Conservation (phyloP, 2,329 filamentous ascomycete genomes). For the Aspergillus oerlinghausenensis region DNA sequence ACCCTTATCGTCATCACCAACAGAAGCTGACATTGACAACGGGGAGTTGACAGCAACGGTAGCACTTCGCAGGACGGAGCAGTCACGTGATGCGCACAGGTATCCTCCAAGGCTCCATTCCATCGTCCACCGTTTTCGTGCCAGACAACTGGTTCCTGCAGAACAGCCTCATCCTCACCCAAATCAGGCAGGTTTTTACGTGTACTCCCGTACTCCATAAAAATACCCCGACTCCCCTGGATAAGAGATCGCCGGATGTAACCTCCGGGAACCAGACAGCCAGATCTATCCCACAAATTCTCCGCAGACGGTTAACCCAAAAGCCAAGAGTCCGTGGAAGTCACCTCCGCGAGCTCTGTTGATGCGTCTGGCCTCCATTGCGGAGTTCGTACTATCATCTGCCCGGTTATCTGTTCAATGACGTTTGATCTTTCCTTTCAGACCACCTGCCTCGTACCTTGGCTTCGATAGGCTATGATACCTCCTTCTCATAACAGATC, state of each 20-base stretch:
- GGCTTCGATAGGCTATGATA: neutral
- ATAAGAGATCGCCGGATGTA: neutral
- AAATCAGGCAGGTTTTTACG: neutral
- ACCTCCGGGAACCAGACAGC: neutral
- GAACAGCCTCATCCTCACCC: neutral
- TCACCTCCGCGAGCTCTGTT: neutral
- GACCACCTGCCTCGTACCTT: neutral
- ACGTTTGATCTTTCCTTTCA: neutral
- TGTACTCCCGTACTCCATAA: neutral
- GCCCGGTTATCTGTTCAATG: neutral
- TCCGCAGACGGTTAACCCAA: neutral
- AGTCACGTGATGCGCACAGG: neutral
- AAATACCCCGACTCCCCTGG: neutral
- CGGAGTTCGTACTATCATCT: neutral
- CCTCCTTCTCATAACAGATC: no score
- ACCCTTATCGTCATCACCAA: neutral
- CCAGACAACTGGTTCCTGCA: neutral
- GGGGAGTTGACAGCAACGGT: no score
- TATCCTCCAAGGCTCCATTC: no score
- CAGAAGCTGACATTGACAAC: neutral
- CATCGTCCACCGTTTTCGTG: no score
- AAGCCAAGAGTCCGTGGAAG: neutral
- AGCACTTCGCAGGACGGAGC: neutral
- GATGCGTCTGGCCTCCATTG: neutral
- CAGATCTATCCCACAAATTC: neutral